These are phyloP conservation scores for Camelina neglecta DNA, from an alignment of 345 rosid genomes.

Conservation along the genomic window DNA sequence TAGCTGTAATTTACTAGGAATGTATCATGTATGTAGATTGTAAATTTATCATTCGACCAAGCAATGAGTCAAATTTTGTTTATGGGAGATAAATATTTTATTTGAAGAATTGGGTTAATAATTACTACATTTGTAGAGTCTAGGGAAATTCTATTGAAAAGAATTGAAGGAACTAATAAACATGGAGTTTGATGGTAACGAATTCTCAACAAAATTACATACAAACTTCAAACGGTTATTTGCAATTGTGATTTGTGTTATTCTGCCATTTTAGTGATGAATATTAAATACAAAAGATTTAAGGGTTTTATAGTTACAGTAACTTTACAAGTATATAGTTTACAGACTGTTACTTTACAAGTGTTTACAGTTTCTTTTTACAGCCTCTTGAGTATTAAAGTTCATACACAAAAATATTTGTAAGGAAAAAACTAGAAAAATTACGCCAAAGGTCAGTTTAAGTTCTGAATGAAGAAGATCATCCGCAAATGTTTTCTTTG, in stretches of 20 bases:
- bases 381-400: too few species aligned
- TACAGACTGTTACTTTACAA: too few species aligned
- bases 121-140: neutral
- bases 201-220: neutral
- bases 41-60: neutral
- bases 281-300: too few species aligned
- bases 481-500: too few species aligned
- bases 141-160: neutral
- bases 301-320: too few species aligned
- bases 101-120: neutral
- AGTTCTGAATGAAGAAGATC: neutral
- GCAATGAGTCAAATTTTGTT: neutral
- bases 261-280: too few species aligned
- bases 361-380: too few species aligned
- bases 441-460: neutral
- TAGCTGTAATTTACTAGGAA: conserved; percentile 7
- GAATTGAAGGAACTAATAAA: neutral
- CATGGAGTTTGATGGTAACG: neutral
- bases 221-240: neutral
- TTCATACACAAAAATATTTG: neutral
- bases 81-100: neutral
- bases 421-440: neutral
- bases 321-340: too few species aligned
- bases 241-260: too few species aligned
- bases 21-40: too few species aligned